Evolutionary conservation across 1,139 yeast genomes (phyloP).

Genomic region (Debaryomyces udenii): DNA sequence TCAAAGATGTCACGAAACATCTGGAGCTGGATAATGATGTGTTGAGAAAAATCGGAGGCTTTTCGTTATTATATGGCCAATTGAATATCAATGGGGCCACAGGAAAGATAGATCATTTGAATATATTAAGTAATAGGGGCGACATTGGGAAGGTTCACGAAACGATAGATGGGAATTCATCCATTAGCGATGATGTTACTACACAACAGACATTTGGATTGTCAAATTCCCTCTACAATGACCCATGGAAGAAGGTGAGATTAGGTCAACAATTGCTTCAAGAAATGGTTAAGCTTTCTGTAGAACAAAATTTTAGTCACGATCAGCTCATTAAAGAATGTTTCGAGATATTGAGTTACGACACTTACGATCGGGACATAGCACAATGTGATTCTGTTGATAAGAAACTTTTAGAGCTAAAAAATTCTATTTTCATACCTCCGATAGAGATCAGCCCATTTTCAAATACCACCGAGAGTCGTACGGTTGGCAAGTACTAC

Average conservation of each 20-base stretch:
- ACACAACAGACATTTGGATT: constrained; percentile 48
- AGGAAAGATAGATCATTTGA: constrained; percentile 38
- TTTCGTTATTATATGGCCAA: constrained; percentile 75
- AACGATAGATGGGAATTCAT: constrained; percentile 9
- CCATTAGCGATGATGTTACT: constrained; percentile 16
- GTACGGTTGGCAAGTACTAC: constrained; percentile 55
- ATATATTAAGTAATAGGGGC: constrained; percentile 56
- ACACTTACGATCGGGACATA: constrained; percentile 38
- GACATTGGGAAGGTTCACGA: constrained; percentile 39
- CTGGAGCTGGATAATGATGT: constrained; percentile 21
- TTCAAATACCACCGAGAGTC: constrained; percentile 15
- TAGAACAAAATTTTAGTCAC: constrained; percentile 28
- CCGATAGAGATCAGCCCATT: constrained; percentile 41
- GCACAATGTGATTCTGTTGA: constrained; percentile 28
- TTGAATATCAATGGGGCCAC: constrained; percentile 29
- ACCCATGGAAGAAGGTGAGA: constrained; percentile 75
- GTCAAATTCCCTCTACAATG: constrained; percentile 62
- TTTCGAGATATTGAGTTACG: constrained; percentile 55
- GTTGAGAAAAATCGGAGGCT: constrained; percentile 73
- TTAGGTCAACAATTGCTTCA: constrained; percentile 52
- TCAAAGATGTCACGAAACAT: background rate
- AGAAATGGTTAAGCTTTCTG: constrained; percentile 36
- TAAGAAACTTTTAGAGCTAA: constrained; percentile 46
- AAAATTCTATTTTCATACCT: constrained; percentile 72
- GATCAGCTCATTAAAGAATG: constrained; percentile 52